These are phyloP conservation scores for Thelonectria olida DNA, from an alignment of 2,329 filamentous ascomycete species.

Conservation along the genomic window DNA sequence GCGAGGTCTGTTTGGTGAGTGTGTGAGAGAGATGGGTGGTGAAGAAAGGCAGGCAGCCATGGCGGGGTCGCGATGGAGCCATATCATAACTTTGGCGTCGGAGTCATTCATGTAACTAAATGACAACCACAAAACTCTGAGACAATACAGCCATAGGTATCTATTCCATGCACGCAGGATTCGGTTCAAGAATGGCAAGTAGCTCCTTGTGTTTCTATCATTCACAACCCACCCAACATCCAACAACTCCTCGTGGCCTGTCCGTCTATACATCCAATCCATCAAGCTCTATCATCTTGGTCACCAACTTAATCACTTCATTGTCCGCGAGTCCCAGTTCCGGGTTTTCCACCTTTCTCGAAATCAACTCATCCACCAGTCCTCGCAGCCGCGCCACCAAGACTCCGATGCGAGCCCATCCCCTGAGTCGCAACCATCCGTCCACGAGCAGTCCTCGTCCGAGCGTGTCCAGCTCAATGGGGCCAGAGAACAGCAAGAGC, in stretches of 20 bases:
- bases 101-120: too few relatives aligned
- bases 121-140: too few relatives aligned
- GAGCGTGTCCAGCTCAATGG: conserved; percentile 85
- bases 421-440: conserved; percentile 85
- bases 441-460: conserved; percentile 90
- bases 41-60: background rate
- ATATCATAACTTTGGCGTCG: too few relatives aligned
- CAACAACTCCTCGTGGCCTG: background rate
- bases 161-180: too few relatives aligned
- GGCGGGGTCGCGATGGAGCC: background rate
- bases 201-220: too few relatives aligned
- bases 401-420: conserved; percentile 95
- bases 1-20: background rate
- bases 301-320: conserved; percentile 80
- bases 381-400: conserved; percentile 82
- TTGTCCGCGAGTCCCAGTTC: conserved; percentile 64
- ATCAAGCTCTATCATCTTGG: conserved; percentile 86
- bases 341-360: conserved; percentile 81
- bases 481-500: conserved; percentile 86
- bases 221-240: too few relatives aligned
- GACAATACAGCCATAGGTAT: too few relatives aligned
- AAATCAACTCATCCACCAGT: conserved; percentile 88
- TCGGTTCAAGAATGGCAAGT: too few relatives aligned
- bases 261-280: conserved; percentile 73
- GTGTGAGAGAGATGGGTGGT: background rate